phyloP scores from a whole-genome alignment of 2,329 filamentous ascomycete genomes.

The Alternaria ventricosa region DNA sequence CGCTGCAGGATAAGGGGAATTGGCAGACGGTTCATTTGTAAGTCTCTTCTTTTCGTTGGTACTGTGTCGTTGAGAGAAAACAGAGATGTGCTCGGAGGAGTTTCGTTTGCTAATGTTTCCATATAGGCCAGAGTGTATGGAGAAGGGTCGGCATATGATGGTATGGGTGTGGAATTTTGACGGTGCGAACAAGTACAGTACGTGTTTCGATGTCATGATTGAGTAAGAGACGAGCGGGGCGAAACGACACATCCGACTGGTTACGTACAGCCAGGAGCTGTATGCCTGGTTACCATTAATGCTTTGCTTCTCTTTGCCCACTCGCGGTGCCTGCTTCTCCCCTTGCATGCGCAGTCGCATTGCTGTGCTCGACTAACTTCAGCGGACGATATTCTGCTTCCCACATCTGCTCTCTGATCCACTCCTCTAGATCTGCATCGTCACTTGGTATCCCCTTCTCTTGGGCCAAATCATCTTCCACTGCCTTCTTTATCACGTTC shows the following conservation, averaged over 20 bases:
- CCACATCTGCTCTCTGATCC: conserved; percentile 85
- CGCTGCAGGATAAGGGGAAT: conserved; percentile 35
- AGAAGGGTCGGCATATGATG: conserved; percentile 35
- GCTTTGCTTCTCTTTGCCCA: conserved; percentile 30
- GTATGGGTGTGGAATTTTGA: conserved; percentile 36
- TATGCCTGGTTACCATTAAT: neutral
- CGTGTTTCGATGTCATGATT: conserved; percentile 37
- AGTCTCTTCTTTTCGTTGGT: neutral
- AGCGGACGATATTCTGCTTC: conserved; percentile 71
- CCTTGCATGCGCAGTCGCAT: conserved; percentile 64
- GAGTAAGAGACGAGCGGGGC: neutral
- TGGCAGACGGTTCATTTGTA: conserved; percentile 31
- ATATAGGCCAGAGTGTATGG: conserved; percentile 29
- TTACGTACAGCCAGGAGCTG: neutral
- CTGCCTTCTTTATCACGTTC: conserved; percentile 74
- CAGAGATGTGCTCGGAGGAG: neutral
- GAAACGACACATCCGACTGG: neutral
- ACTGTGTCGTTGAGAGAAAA: neutral
- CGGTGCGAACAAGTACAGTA: conserved; percentile 23
- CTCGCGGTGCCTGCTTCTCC: conserved; percentile 60
- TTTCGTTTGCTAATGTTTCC: neutral
- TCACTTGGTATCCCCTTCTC: conserved; percentile 68
- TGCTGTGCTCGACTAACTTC: conserved; percentile 59
- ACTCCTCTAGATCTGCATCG: conserved; percentile 67
- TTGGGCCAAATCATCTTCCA: conserved; percentile 71